Evolutionary conservation across 2,329 filamentous ascomycete species (phyloP), one percentile per base, ranked within the genome.

Genomic region (Arthrobotrys musiformis): DNA sequence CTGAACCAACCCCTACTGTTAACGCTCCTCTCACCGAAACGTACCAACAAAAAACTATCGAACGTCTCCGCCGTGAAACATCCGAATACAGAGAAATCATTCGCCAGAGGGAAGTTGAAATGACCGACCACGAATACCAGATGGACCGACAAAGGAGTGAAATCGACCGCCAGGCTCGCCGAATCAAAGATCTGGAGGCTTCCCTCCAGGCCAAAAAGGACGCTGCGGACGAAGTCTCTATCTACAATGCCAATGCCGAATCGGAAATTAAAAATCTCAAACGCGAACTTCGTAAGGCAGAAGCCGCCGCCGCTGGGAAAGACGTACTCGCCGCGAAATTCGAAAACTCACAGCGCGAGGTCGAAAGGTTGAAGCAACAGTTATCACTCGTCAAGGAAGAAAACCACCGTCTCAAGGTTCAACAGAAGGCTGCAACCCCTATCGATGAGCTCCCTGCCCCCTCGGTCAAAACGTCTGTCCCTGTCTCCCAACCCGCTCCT

Each of bases 11-110:
- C 9, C 54, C 64, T 2, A 70, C 72, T 8, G 63, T 76, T 30
- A 76, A 76, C 28, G 72, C 72, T 5, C 72, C 72, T 28, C 56
- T 76, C 13, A 76, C 63, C 7, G 72, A 76, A 60, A 76, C 63
- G 13, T 76, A 76, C 24, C 72, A 76, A 60, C 72, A 76, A 33
- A 76, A 76, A 44, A 76, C 72, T 6, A 76, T 76, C 19, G 72
- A 76, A 70, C 72, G 72, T 17, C 72, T 76, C 28, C 72, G 72
- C 37, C 64, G 64, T 35, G 72, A 76, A 54, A 76, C 64, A 8
- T 63, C 72, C 4, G 72, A 76, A 60, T 70, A 70, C 50, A 35
- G 72, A 33, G 72, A 76, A 19, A 46, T 66, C 3, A 76, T 76
- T 28, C 72, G 72, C 22, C 72, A 76, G 50, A 76, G 70, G 24